A percentile compares a stretch with the other conserved stretches of the same genome.
phyloP scores from a whole-genome alignment of 371 early-diverging fungal species.

The Fennellomyces sp. region DNA sequence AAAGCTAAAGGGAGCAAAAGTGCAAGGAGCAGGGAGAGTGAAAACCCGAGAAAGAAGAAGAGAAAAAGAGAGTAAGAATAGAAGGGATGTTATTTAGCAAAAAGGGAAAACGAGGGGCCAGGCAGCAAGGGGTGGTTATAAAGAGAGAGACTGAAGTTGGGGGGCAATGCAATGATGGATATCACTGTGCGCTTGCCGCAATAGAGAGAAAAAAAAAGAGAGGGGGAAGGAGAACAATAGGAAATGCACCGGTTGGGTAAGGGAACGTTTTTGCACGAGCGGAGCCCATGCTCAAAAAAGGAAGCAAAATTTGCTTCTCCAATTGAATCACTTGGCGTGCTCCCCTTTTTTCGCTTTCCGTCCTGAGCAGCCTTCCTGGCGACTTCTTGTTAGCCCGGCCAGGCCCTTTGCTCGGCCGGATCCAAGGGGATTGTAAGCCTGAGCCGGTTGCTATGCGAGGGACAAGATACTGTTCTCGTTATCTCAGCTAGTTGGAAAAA shows the following conservation, averaged over 20 bases:
- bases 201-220: not conserved
- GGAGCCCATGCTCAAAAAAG: conserved; percentile 15
- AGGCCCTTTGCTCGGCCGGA: not conserved
- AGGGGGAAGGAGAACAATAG: not conserved
- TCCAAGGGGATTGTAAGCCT: not conserved
- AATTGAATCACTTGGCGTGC: conserved; percentile 9
- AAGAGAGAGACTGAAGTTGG: not conserved
- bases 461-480: not conserved
- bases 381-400: not conserved
- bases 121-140: not conserved
- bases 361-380: not conserved
- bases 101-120: conserved; percentile 4
- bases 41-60: conserved; percentile 3
- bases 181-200: not conserved
- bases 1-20: conserved; percentile 1
- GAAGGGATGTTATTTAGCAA: not conserved
- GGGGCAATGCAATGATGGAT: not conserved
- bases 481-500: not conserved
- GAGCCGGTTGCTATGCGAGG: not conserved
- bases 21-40: not conserved
- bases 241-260: not conserved
- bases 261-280: not conserved
- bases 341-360: not conserved
- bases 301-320: conserved; percentile 12
- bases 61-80: conserved; percentile 1